Evolutionary conservation across 768 basidiomycete species (phyloP).

Genomic region (Stropharia rugosoannulata): DNA sequence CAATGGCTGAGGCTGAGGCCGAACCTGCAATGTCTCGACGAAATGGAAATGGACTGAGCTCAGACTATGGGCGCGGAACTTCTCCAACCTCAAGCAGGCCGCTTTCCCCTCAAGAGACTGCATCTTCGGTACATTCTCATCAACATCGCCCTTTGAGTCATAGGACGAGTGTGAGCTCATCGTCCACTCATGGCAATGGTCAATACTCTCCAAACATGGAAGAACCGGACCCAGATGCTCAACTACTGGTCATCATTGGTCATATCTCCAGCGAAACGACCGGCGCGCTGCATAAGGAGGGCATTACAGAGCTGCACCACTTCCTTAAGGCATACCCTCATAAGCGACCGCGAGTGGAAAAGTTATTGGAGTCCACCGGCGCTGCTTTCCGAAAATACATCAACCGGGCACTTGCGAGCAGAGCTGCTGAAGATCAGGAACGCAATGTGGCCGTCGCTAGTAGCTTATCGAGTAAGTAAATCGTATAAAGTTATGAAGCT

Average conservation of each 20-base stretch:
- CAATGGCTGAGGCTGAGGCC: constrained; percentile 17
- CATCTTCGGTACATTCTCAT: constrained; percentile 47
- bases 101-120: constrained; percentile 67
- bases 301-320: constrained; percentile 91
- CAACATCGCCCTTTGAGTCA: constrained; percentile 54
- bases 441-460: constrained; percentile 79
- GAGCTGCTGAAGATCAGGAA: constrained; percentile 86
- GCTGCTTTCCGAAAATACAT: constrained; percentile 92
- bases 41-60: constrained; percentile 33
- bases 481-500: neutral
- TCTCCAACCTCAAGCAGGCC: constrained; percentile 70
- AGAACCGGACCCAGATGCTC: constrained; percentile 87
- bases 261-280: constrained; percentile 89
- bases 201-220: constrained; percentile 54
- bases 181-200: constrained; percentile 59
- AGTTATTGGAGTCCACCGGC: constrained; percentile 85
- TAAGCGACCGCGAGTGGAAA: constrained; percentile 79
- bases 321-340: constrained; percentile 91
- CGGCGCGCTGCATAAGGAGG: constrained; percentile 88
- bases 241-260: constrained; percentile 78
- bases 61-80: constrained; percentile 42
- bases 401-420: constrained; percentile 80
- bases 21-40: constrained; percentile 19
- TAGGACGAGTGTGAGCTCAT: constrained; percentile 65
- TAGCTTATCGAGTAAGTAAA: constrained; percentile 70